Evolutionary conservation across 2,329 filamentous ascomycete species (phyloP).

Genomic region (Colletotrichum sp.): DNA sequence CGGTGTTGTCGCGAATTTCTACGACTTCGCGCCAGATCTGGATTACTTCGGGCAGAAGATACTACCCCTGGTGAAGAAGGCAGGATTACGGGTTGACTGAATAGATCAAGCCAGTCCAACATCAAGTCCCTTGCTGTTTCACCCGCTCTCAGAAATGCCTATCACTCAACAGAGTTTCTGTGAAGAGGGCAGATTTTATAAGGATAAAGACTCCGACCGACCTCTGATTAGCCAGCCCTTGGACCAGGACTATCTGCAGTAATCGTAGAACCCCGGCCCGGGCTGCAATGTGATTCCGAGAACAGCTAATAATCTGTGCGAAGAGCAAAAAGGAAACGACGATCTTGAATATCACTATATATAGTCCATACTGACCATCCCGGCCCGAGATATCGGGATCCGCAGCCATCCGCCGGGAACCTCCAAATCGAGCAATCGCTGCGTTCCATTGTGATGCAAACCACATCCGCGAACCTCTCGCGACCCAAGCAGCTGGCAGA

Average conservation of each 20-base stretch:
- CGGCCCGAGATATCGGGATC: neutral
- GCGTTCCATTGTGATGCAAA: neutral
- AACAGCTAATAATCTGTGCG: rapidly evolving
- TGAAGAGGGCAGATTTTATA: too few relatives aligned
- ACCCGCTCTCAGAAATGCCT: too few relatives aligned
- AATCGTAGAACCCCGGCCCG: neutral
- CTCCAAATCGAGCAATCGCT: neutral
- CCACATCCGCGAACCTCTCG: rapidly evolving
- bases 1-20: neutral
- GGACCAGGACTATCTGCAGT: neutral
- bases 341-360: neutral
- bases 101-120: neutral
- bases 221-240: too few relatives aligned
- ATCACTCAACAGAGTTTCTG: too few relatives aligned
- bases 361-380: neutral
- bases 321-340: neutral
- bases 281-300: neutral
- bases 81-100: neutral
- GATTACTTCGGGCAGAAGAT: neutral
- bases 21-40: neutral
- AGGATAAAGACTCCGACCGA: too few relatives aligned
- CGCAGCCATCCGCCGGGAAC: neutral
- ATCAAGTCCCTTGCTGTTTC: too few relatives aligned
- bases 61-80: neutral
- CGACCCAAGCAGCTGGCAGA: neutral